phyloP scores from a whole-genome alignment of 2,329 filamentous ascomycete genomes.

The Malbranchea zuffiana region DNA sequence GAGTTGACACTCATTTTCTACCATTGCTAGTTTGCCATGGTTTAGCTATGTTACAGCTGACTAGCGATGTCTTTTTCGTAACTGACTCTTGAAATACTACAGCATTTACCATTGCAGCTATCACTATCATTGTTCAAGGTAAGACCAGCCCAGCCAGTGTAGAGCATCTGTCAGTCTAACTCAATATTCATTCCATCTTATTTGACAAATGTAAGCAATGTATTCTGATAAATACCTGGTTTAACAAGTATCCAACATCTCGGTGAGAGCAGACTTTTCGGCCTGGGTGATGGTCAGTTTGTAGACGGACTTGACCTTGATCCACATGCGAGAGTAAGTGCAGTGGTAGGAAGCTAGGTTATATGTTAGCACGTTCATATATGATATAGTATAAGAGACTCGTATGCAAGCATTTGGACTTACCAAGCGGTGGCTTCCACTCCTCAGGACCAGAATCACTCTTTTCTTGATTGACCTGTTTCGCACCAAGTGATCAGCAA shows the following conservation, averaged over 20 bases:
- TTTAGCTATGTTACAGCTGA: too few species aligned
- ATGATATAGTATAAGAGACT: not conserved
- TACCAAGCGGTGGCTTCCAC: conserved; percentile 61
- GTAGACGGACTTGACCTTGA: conserved; percentile 67
- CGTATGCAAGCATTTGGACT: conserved; percentile 17
- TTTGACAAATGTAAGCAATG: too few species aligned
- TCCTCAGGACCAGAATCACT: conserved; percentile 61
- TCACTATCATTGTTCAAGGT: too few species aligned
- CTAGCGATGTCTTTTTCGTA: too few species aligned
- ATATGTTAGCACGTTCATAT: not conserved
- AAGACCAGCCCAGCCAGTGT: too few species aligned
- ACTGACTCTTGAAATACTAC: too few species aligned
- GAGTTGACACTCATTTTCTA: too few species aligned
- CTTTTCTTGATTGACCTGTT: conserved; percentile 55
- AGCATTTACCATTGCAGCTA: too few species aligned
- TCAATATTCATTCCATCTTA: too few species aligned
- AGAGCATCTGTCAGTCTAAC: too few species aligned
- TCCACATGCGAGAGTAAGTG: conserved; percentile 66
- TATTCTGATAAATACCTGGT: too few species aligned
- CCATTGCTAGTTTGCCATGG: too few species aligned
- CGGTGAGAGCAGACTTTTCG: conserved; percentile 58
- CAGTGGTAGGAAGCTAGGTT: conserved; percentile 53
- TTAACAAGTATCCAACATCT: conserved; percentile 56
- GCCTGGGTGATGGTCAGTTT: conserved; percentile 55
- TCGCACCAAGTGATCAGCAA: not conserved